A percentile compares a stretch with the other conserved stretches of the same genome.
Conservation (phyloP, 345 rosid species). For the Citrus sp. region DNA sequence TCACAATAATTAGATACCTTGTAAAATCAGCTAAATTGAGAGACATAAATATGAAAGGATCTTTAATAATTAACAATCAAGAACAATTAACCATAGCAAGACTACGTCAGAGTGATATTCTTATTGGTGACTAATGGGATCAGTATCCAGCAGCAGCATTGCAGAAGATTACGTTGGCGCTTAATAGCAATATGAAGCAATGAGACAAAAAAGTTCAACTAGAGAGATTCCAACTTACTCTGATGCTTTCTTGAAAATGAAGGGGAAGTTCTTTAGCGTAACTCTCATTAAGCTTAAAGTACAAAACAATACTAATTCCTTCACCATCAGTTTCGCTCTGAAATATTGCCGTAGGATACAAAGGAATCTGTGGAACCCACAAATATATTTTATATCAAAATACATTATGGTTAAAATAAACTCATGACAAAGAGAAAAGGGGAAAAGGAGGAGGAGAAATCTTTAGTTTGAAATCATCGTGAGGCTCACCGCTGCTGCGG, state of each 20-base stretch:
- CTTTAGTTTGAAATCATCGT: background rate
- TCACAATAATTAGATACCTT: background rate
- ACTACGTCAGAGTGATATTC: background rate
- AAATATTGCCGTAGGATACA: slow-evolving; percentile 65
- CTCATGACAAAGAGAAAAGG: background rate
- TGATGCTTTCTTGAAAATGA: slow-evolving; percentile 45
- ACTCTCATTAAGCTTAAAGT: slow-evolving; percentile 50
- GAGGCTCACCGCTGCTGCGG: background rate
- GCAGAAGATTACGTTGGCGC: background rate
- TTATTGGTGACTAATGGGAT: background rate
- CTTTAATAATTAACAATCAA: background rate
- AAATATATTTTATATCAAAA: slow-evolving; percentile 2
- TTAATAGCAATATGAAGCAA: background rate
- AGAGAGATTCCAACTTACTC: slow-evolving; percentile 26
- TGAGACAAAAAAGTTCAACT: background rate
- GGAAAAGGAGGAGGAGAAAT: background rate
- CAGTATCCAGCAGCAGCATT: background rate
- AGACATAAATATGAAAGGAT: background rate
- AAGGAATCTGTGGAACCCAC: slow-evolving; percentile 56
- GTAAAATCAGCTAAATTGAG: slow-evolving; percentile 1
- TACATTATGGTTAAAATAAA: background rate
- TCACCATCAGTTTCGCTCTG: slow-evolving; percentile 59
- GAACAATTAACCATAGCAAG: background rate
- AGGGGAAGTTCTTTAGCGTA: slow-evolving; percentile 41
- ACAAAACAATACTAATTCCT: slow-evolving; percentile 57